phyloP scores from a whole-genome alignment of 2,329 filamentous ascomycete genomes.

The Metarhizium rileyi region DNA sequence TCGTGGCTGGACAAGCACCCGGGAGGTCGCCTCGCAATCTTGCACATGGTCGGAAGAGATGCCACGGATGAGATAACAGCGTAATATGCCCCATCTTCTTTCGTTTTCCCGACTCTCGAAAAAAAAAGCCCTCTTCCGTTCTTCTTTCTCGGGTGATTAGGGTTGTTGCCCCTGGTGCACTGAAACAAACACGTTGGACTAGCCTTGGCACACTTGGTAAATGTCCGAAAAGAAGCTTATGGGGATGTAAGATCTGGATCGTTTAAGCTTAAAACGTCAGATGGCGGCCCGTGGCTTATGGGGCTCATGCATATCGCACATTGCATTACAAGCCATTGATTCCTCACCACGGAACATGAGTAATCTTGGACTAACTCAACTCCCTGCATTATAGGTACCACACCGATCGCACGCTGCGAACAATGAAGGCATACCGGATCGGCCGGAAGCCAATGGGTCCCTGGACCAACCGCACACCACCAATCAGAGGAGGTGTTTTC shows the following conservation, averaged over 20 bases:
- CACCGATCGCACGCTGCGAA: constrained; percentile 38
- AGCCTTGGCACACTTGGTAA: neutral
- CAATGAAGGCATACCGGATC: constrained; percentile 52
- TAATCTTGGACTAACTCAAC: constrained; percentile 11
- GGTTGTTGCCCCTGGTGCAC: neutral
- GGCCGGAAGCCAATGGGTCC: constrained; percentile 42
- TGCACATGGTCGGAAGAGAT: constrained; percentile 39
- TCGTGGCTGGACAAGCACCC: constrained; percentile 50
- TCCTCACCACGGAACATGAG: neutral
- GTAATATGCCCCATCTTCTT: constrained; percentile 14
- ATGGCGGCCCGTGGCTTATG: constrained; percentile 1
- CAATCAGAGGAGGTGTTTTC: constrained; percentile 41
- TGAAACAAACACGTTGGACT: neutral
- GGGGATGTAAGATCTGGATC: neutral
- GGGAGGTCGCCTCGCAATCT: constrained; percentile 47
- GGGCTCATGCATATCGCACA: neutral
- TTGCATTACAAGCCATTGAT: neutral
- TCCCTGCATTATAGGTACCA: constrained; percentile 41
- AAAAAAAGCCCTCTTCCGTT: neutral
- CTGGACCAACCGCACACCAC: constrained; percentile 50
- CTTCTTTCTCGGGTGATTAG: neutral
- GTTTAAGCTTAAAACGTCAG: neutral
- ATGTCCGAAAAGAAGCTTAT: neutral
- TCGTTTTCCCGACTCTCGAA: neutral
- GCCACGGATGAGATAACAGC: constrained; percentile 26